Base-by-base conservation (phyloP, 768 basidiomycete genomes). In the Lactarius hengduanensis region DNA sequence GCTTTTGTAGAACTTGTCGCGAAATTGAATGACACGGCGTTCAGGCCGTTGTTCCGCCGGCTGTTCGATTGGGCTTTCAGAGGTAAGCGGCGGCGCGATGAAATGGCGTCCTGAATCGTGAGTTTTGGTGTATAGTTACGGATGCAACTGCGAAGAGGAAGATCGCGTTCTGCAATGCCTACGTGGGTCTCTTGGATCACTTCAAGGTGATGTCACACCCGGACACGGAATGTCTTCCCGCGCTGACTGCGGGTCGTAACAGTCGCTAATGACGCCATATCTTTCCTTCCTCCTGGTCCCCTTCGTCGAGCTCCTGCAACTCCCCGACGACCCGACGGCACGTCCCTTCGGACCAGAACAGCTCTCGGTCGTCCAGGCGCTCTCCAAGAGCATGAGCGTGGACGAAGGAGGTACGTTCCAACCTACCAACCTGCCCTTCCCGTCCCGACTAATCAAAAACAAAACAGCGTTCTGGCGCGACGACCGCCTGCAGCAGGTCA, bases 21-120 rank as follows among this genome's bases (percentile, higher is more conserved):
- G 62, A 98, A 98, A 76, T 80, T 99, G 61, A 97, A 96, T 73
- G 97, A 98, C 71, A 85, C 86, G 0, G 83, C 89, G 0, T 98
- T 99, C 86, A 84, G 87, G 68, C 95, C 96, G 0, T 79, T 98
- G 18, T 96, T 98, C 84, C 87, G 94, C 62, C 87, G 88, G 62
- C 76, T 96, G 64, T 94, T 92, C 72, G 97, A 99, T 74, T 99
- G 97, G 97, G 94, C 94, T 0, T 95, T 95, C 72, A 83, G 82
- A 1, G 79, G 80, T 64, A 53, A 58, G 36, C 36, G 3, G 36
- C 36, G 11, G 36, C 11, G 36, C 11, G 13, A 38, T 38, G 36
- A 38, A 11, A 38, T 13, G 36, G 11, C 36, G 36, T 38, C 38
- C 6, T 47, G 15, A 26, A 2, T 16, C 18, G 9, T 32, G 30